Evolutionary conservation across 2,329 filamentous ascomycete species (phyloP).

Genomic region (Ophiostoma populinum): DNA sequence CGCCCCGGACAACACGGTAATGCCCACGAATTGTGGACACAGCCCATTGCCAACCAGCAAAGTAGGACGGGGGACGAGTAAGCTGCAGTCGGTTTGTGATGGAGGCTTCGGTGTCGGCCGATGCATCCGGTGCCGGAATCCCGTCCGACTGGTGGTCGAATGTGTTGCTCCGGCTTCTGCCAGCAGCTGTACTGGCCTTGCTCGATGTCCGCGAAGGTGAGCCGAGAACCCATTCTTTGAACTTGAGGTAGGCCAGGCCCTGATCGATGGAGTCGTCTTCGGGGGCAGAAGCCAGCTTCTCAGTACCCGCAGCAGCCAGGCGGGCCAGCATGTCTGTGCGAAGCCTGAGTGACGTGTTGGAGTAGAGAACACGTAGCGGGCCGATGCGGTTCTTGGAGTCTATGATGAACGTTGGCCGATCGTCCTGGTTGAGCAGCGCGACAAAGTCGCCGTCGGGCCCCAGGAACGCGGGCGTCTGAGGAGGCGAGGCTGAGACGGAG

Average conservation of each 20-base stretch:
- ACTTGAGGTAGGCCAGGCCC: conserved; percentile 18
- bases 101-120: no score
- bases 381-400: conserved; percentile 43
- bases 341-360: conserved; percentile 48
- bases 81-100: no score
- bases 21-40: conserved; percentile 51
- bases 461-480: conserved; percentile 35
- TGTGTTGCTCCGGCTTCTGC: not conserved
- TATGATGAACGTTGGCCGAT: conserved; percentile 59
- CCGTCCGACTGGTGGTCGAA: no score
- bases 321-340: conserved; percentile 37
- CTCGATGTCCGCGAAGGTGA: not conserved
- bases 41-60: conserved; percentile 52
- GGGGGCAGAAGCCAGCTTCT: no score
- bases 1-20: conserved; percentile 50
- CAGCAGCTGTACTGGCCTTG: not conserved
- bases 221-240: conserved; percentile 51
- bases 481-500: conserved; percentile 20
- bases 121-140: not conserved
- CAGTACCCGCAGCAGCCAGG: no score
- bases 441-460: conserved; percentile 49
- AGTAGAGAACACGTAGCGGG: conserved; percentile 45
- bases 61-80: no score
- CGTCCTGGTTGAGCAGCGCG: conserved; percentile 61
- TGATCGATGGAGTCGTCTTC: not conserved